Evolutionary conservation across 2,329 filamentous ascomycete genomes (phyloP), one percentile per base, ranked within the genome.

Genomic region (Alternaria postmessia): DNA sequence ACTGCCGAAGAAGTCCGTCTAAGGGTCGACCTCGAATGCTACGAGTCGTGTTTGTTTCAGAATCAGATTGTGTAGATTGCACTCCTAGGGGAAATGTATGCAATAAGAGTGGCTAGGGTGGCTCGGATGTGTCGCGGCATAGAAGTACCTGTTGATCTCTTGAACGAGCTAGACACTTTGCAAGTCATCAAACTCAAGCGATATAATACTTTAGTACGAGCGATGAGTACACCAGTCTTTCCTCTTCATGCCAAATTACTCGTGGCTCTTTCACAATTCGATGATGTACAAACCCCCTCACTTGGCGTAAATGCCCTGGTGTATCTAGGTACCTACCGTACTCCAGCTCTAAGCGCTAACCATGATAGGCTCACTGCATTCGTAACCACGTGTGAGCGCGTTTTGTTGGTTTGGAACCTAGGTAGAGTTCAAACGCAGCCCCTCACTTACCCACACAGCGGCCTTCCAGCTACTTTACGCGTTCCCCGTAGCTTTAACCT

Each of bases 371-470:
- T 28, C 46, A 8, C 42, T 38, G 52, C n/a, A 43, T 42, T 44
- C 46, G 24, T 22, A 55, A 55, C 53, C 53, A 55, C 43, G 43
- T 55, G 53, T 55, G 53, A 55, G 43, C 24, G 53, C 26, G 42
- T 18, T 41, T 32, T 30, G 14, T 36, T 36, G 12, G 12, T 36
- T 36, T 12, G 30, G 32, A 54, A 48, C 30, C 42, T 24, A 24
- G 46, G 46, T 20, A 49, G 51, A 28, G 41, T 34, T 18, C 44
- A 28, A 36, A 22, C 16, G 36, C 52, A 32, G 51, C 44, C 57
- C 57, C 57, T 34, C 57, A 36, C 5, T 59, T 44, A 32, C 30
- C 38, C 52, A 22, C 52, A 48, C 32, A 44, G 18, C 32, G n/a
- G n/a, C 43, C 6, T 24, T 24, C 22, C 16, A 41, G 39, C 24